Conservation (phyloP, 768 basidiomycete genomes). For the Rhodosporidiobolus odoratus region DNA sequence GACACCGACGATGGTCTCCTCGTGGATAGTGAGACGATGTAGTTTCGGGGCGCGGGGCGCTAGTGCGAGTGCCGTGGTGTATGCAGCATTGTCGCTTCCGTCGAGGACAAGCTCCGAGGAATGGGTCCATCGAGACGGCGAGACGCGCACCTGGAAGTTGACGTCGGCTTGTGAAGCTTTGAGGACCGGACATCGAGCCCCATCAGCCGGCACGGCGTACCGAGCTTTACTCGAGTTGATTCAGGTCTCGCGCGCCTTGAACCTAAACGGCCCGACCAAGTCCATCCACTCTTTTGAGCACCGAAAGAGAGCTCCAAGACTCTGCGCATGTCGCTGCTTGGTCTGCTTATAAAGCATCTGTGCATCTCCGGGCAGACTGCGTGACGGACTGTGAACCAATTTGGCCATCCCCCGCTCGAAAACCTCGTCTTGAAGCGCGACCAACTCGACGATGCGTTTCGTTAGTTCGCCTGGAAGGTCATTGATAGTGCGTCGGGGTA, state of each 20-base stretch:
- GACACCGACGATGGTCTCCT: too few relatives aligned
- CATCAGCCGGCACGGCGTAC: not conserved
- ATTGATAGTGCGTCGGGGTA: too few relatives aligned
- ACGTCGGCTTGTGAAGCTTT: not conserved
- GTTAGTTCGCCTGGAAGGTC: not conserved
- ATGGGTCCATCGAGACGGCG: not conserved
- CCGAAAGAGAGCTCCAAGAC: not conserved
- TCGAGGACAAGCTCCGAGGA: not conserved
- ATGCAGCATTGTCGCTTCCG: not conserved
- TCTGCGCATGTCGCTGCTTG: not conserved
- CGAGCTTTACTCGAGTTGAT: too few relatives aligned
- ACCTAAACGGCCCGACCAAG: not conserved
- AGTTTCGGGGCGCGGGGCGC: too few relatives aligned
- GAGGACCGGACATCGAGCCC: not conserved
- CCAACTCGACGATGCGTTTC: not conserved
- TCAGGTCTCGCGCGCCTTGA: too few relatives aligned
- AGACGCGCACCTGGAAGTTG: not conserved
- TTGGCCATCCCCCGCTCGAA: not conserved
- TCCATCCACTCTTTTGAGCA: not conserved
- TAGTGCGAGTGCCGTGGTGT: not conserved
- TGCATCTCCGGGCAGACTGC: not conserved
- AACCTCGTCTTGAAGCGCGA: not conserved
- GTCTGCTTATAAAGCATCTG: not conserved
- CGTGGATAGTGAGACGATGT: too few relatives aligned
- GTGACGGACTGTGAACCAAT: too few relatives aligned